Conservation (phyloP, 805 yeast genomes). For the Wickerhamiella bombiphila region DNA sequence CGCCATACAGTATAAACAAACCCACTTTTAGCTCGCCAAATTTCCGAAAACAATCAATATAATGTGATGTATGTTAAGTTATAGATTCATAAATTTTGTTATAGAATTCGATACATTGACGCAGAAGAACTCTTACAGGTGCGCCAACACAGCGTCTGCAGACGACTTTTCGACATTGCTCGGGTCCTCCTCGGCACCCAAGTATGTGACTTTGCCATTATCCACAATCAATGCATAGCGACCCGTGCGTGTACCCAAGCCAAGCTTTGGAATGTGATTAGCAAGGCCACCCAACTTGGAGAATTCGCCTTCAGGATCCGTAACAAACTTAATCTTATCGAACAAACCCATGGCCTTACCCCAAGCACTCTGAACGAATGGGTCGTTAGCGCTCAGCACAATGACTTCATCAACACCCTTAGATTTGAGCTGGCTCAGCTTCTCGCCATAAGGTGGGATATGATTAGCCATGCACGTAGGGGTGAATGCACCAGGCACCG, state of each 20-base stretch:
- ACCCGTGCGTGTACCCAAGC: conserved; percentile 43
- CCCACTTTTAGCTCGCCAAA: neutral
- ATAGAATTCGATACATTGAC: no score
- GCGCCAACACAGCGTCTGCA: conserved; percentile 30
- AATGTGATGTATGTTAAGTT: no score
- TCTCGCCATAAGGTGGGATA: conserved; percentile 49
- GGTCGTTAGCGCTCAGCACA: conserved; percentile 53
- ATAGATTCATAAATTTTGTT: no score
- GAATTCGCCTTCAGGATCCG: conserved; percentile 51
- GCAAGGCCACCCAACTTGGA: conserved; percentile 45
- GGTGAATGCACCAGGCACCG: conserved; percentile 81
- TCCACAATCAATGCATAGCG: conserved; percentile 64
- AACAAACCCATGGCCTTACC: conserved; percentile 31
- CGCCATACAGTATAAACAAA: neutral
- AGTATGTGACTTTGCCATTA: conserved; percentile 38
- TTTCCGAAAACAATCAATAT: neutral
- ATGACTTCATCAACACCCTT: conserved; percentile 52
- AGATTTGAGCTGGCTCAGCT: conserved; percentile 35
- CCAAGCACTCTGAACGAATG: conserved; percentile 62
- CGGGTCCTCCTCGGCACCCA: conserved; percentile 32
- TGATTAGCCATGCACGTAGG: conserved; percentile 65
- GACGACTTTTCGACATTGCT: conserved; percentile 34
- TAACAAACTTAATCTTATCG: conserved; percentile 36
- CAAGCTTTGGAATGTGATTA: conserved; percentile 38
- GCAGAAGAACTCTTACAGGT: conserved; percentile 18